Percentiles rank a stretch among this genome's conserved stretches.
Conservation (phyloP, 2,329 filamentous ascomycete species). For the Arachnopeziza araneosa region DNA sequence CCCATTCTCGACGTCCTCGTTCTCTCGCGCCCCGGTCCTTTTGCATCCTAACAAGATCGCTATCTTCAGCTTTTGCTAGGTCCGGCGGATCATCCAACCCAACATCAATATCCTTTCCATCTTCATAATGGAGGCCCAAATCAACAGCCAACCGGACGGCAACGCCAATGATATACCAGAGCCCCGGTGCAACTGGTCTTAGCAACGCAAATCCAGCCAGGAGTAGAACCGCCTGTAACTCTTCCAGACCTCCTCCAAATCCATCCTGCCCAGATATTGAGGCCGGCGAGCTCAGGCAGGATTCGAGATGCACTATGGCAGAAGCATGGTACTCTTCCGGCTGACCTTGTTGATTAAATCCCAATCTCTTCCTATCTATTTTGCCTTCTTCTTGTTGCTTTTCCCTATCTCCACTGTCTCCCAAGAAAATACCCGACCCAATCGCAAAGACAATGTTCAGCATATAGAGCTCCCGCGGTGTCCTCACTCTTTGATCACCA, state of each 20-base stretch:
- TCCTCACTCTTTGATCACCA: constrained; percentile 55
- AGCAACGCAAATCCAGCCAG: constrained; percentile 84
- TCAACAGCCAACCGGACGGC: constrained; percentile 87
- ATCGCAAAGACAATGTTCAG: constrained; percentile 98
- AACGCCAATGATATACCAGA: constrained; percentile 97
- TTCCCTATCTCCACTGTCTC: constrained; percentile 44
- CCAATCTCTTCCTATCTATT: constrained; percentile 28
- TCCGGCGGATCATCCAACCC: constrained; percentile 47
- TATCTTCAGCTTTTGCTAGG: constrained; percentile 31
- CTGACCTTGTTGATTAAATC: constrained; percentile 51
- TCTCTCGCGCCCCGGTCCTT: constrained; percentile 38
- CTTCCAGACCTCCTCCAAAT: constrained; percentile 84
- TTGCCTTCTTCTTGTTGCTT: constrained; percentile 21
- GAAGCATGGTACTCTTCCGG: constrained; percentile 96
- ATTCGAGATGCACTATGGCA: constrained; percentile 85
- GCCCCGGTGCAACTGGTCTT: constrained; percentile 82
- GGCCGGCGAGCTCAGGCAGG: constrained; percentile 61
- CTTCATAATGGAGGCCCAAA: constrained; percentile 87
- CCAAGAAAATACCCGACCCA: constrained; percentile 86
- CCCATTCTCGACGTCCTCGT: constrained; percentile 70
- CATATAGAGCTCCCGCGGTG: constrained; percentile 81
- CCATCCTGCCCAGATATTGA: constrained; percentile 49
- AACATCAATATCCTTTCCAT: constrained; percentile 61
- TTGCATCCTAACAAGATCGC: constrained; percentile 30
- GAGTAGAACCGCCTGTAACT: constrained; percentile 86